A percentile compares a stretch with the other conserved stretches of the same genome.
Evolutionary conservation across 1,284 basidiomycete genomes (phyloP).

Genomic region (Coniferiporia sulphurascens): DNA sequence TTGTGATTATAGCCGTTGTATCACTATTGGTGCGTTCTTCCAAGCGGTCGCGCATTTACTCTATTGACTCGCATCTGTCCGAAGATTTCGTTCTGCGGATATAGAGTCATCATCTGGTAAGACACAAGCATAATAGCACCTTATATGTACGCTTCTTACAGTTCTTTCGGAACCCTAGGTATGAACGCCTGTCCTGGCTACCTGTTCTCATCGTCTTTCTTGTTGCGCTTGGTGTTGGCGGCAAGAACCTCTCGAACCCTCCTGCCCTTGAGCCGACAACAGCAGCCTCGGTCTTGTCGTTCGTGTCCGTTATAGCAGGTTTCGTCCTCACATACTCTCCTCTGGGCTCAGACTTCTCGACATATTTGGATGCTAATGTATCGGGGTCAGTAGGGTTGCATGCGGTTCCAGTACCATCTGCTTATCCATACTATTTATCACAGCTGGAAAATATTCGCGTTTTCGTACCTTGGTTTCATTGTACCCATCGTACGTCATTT

Average conservation of each 20-base stretch:
- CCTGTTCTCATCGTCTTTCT: slow-evolving; percentile 76
- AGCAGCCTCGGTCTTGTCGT: slow-evolving; percentile 50
- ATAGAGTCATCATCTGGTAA: slow-evolving; percentile 66
- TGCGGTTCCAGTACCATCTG: neutral
- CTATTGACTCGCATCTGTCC: slow-evolving; percentile 1
- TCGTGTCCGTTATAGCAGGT: slow-evolving; percentile 66
- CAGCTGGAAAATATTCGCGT: slow-evolving; percentile 67
- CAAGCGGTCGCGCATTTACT: neutral
- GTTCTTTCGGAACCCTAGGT: slow-evolving; percentile 36
- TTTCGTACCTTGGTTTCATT: slow-evolving; percentile 71
- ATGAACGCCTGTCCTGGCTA: slow-evolving; percentile 73
- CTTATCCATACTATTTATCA: slow-evolving; percentile 1
- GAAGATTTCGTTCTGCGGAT: slow-evolving; percentile 78
- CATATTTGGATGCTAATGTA: slow-evolving; percentile 54
- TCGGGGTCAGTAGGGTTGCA: slow-evolving; percentile 41
- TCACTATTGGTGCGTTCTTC: slow-evolving; percentile 58
- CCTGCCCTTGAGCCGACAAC: slow-evolving; percentile 46
- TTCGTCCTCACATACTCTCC: slow-evolving; percentile 68
- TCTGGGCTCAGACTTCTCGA: slow-evolving; percentile 70
- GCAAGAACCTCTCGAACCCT: slow-evolving; percentile 52
- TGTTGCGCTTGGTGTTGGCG: slow-evolving; percentile 70
- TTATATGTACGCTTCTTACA: neutral
- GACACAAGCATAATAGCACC: slow-evolving; percentile 13
- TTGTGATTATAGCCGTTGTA: slow-evolving; percentile 78
- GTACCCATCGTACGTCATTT: slow-evolving; percentile 52